Evolutionary conservation across 768 basidiomycete genomes (phyloP), one percentile per base, ranked within the genome.

Genomic region (Serpula lacrymans): DNA sequence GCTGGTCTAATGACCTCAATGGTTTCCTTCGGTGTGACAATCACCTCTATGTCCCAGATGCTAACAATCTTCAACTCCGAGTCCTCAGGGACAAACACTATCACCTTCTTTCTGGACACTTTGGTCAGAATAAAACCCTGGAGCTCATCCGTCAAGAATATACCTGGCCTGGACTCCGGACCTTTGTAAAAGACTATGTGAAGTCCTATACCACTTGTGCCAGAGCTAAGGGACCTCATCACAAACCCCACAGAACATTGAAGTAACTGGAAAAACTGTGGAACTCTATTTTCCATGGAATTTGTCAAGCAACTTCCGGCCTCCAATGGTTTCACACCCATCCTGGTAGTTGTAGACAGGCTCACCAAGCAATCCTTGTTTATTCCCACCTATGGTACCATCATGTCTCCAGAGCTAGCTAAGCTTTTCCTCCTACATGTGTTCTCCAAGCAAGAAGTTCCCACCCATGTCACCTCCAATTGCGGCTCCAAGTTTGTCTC

Each of bases 401-500:
- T 41, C 12, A 47, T 41, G 14, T 45, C 46, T 6, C 37, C 39
- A 5, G 34, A 48, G 24, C 39, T 45, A 13, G 43, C 45, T 17
- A 33, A 25, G 14, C 42, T 37, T 1, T 43, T 46, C 25, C 41
- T 27, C 3, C 23, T 31, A 23, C 47, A 51, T 29, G 43, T 58
- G 0, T 59, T 59, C 22, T 48, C 51, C 0, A 55, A 57, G 26
- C 57, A 57, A 18, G 47, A 40, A 20, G 38, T 55, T 28, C 53
- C 57, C n/a, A 21, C 53, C 62, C n/a, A n/a, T n/a, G n/a, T n/a
- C n/a, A n/a, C n/a, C n/a, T n/a, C n/a, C n/a, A n/a, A n/a, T n/a
- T n/a, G n/a, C n/a, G n/a, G 61, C 21, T 38, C 53, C 4, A 34
- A 48, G 7, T 71, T 70, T 35, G 42, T 63, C 5, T 66, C 68